Evolutionary conservation across 2,329 filamentous ascomycete species (phyloP).

Genomic region (Fusarium multiceps): DNA sequence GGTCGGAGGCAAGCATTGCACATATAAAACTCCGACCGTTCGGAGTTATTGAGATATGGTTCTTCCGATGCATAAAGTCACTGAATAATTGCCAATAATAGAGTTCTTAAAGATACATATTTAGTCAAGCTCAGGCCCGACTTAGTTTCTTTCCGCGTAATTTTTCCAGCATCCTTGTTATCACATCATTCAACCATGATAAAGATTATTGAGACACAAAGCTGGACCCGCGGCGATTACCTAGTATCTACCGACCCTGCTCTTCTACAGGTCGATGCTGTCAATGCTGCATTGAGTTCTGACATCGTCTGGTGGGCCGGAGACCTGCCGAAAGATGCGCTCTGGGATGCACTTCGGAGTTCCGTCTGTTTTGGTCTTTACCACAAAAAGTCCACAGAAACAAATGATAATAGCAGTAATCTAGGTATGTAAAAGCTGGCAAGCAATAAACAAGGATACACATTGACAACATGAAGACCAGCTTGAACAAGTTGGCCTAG

Average conservation of each 20-base stretch:
- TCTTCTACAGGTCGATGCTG: not conserved
- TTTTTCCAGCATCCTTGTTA: not conserved
- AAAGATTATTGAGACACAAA: not conserved
- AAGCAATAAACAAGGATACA: rapidly evolving
- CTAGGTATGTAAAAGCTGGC: not conserved
- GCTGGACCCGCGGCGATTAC: not conserved
- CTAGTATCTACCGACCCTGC: not conserved
- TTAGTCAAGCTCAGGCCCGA: not conserved
- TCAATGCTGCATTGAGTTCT: not conserved
- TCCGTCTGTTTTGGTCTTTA: slow-evolving; percentile 1
- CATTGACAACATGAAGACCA: not conserved
- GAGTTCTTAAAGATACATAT: not conserved
- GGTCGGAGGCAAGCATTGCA: not conserved
- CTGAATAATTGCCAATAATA: not conserved
- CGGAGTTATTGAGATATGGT: not conserved
- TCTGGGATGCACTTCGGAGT: not conserved
- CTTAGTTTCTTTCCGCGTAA: not conserved
- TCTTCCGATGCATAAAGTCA: not conserved
- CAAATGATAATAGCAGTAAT: not conserved
- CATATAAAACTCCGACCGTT: not conserved
- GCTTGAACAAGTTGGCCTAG: not conserved
- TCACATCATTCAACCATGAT: not conserved
- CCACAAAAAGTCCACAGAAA: not conserved
- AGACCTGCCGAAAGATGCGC: not conserved
- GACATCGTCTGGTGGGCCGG: slow-evolving; percentile 3